phyloP scores from a whole-genome alignment of 768 basidiomycete species.

The Terana coerulea region DNA sequence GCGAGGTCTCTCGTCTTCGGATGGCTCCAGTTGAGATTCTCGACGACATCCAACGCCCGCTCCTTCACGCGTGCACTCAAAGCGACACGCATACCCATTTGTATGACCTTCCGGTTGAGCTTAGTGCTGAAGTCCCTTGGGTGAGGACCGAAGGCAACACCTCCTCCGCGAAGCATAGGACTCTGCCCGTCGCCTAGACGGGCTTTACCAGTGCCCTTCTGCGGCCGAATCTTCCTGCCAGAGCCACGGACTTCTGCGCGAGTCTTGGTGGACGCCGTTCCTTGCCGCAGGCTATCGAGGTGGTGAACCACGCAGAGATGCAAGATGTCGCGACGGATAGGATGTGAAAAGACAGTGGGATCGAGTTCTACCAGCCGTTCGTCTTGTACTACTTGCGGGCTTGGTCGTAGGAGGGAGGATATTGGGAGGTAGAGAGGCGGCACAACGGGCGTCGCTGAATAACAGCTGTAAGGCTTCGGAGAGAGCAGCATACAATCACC shows the following conservation, averaged over 20 bases:
- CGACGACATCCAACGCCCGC: constrained; percentile 70
- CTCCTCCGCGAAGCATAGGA: constrained; percentile 88
- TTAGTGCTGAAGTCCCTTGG: constrained; percentile 91
- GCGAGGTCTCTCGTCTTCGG: constrained; percentile 68
- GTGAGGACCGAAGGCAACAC: constrained; percentile 87
- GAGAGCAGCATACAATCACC: neutral
- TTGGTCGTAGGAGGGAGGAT: constrained; percentile 50
- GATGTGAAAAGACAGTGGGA: constrained; percentile 82
- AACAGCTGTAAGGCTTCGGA: constrained; percentile 26
- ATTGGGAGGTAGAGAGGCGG: constrained; percentile 60
- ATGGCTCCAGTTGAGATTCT: constrained; percentile 65
- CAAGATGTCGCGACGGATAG: constrained; percentile 87
- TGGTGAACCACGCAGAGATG: constrained; percentile 90
- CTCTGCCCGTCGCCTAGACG: constrained; percentile 87
- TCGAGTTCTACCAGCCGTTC: constrained; percentile 60
- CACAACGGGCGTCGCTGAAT: constrained; percentile 32
- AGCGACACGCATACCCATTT: constrained; percentile 91
- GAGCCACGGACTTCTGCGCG: constrained; percentile 89
- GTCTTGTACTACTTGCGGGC: constrained; percentile 35
- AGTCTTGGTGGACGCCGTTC: constrained; percentile 88
- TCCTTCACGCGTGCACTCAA: constrained; percentile 80
- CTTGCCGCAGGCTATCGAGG: constrained; percentile 86
- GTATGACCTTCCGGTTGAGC: constrained; percentile 86
- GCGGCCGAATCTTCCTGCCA: constrained; percentile 81
- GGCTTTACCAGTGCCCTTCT: constrained; percentile 90